Conservation (phyloP, 2,329 filamentous ascomycete species). For the Cryphonectria carpinicola region DNA sequence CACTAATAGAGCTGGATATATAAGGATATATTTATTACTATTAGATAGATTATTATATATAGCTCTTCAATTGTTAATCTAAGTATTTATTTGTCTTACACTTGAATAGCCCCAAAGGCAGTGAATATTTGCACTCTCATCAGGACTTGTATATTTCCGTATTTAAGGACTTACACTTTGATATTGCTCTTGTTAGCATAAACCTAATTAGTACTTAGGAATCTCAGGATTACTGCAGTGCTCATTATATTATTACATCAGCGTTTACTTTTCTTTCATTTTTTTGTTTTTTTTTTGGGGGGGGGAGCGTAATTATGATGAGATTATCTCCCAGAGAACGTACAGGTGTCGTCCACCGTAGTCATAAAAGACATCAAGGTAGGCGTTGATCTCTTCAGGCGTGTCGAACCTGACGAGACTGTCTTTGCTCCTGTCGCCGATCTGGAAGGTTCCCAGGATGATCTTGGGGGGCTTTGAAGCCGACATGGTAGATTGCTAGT, state of each 20-base stretch:
- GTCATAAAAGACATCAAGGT: constrained; percentile 32
- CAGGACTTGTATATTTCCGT: too few species aligned
- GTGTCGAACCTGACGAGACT: constrained; percentile 27
- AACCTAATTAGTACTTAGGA: too few species aligned
- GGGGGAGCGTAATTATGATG: not conserved
- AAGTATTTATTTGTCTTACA: too few species aligned
- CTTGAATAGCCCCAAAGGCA: too few species aligned
- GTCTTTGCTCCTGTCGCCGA: constrained; percentile 27
- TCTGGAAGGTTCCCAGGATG: constrained; percentile 14
- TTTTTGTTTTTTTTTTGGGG: not conserved
- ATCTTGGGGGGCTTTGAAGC: not conserved
- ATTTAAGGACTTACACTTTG: too few species aligned
- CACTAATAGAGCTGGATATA: too few species aligned
- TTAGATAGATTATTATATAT: too few species aligned
- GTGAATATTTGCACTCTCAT: too few species aligned
- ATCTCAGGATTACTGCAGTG: too few species aligned
- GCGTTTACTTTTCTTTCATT: not conserved
- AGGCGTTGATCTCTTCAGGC: constrained; percentile 34
- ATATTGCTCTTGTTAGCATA: too few species aligned
- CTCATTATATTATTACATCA: not conserved
- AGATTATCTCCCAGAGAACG: not conserved
- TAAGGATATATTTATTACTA: too few species aligned
- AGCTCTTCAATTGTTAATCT: too few species aligned
- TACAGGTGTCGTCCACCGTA: constrained; percentile 34
- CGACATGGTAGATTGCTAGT: not conserved